phyloP scores from a whole-genome alignment of 768 basidiomycete species.

The Dioszegia crocea region DNA sequence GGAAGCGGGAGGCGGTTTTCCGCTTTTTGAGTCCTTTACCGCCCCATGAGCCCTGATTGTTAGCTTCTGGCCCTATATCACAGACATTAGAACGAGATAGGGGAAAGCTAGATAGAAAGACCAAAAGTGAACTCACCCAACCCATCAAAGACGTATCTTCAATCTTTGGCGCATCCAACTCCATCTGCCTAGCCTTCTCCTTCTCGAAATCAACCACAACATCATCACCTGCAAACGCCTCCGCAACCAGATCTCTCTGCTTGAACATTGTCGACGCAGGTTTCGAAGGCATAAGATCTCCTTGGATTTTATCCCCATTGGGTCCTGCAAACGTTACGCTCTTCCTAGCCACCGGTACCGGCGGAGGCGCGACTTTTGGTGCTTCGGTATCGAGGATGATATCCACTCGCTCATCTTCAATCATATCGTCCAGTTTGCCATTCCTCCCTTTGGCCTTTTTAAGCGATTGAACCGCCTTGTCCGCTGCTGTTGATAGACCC shows the following conservation, averaged over 20 bases:
- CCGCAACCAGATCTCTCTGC: constrained; percentile 86
- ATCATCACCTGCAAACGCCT: constrained; percentile 95
- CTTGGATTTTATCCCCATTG: constrained; percentile 52
- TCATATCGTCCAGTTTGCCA: constrained; percentile 63
- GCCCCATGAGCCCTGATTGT: constrained; percentile 78
- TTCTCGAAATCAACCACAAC: constrained; percentile 90
- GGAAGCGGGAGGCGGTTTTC: constrained; percentile 56
- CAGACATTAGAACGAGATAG: not conserved
- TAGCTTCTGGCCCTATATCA: not conserved
- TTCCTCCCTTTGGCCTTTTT: constrained; percentile 59
- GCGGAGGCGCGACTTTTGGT: not conserved
- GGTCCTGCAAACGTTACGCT: constrained; percentile 36
- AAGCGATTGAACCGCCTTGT: constrained; percentile 70
- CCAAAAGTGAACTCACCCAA: constrained; percentile 85
- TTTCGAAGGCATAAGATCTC: constrained; percentile 43
- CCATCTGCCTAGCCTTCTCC: constrained; percentile 74
- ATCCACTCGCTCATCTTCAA: constrained; percentile 76
- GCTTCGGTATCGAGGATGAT: constrained; percentile 57
- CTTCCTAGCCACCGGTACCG: not conserved
- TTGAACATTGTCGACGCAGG: constrained; percentile 59
- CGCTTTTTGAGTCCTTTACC: constrained; percentile 64
- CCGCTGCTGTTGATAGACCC: constrained; percentile 55
- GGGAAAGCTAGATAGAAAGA: too few species aligned
- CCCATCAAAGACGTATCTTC: constrained; percentile 88
- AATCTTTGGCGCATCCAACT: constrained; percentile 78